phyloP scores from a whole-genome alignment of 2,329 filamentous ascomycete species.

The Alternaria burnsii region DNA sequence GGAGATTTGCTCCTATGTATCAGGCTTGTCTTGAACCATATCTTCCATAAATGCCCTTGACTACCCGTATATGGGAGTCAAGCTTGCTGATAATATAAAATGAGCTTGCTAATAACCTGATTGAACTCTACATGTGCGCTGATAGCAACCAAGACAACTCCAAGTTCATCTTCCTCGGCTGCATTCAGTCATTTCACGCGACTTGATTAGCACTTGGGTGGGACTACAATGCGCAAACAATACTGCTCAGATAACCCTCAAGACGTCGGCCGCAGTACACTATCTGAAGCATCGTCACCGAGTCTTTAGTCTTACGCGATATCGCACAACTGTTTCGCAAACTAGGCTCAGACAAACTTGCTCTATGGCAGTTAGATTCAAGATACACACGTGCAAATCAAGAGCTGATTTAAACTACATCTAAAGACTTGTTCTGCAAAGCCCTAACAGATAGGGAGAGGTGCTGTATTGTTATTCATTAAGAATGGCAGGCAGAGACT shows the following conservation, averaged over 20 bases:
- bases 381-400: neutral
- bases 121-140: too few relatives aligned
- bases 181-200: neutral
- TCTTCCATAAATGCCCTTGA: neutral
- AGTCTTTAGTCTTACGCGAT: neutral
- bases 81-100: too few relatives aligned
- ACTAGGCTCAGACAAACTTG: neutral
- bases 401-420: neutral
- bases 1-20: neutral
- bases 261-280: neutral
- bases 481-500: neutral
- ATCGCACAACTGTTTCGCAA: neutral
- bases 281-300: neutral
- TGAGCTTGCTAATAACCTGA: too few relatives aligned
- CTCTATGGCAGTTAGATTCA: neutral
- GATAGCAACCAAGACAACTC: neutral
- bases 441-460: neutral
- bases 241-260: neutral
- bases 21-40: neutral
- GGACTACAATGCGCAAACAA: neutral
- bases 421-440: neutral
- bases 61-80: neutral
- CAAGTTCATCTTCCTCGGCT: neutral
- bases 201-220: too few relatives aligned
- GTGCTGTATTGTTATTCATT: fast-evolving